Evolutionary conservation across 805 yeast species (phyloP), one percentile per base, ranked within the genome.

Genomic region (Metschnikowia koreensis): DNA sequence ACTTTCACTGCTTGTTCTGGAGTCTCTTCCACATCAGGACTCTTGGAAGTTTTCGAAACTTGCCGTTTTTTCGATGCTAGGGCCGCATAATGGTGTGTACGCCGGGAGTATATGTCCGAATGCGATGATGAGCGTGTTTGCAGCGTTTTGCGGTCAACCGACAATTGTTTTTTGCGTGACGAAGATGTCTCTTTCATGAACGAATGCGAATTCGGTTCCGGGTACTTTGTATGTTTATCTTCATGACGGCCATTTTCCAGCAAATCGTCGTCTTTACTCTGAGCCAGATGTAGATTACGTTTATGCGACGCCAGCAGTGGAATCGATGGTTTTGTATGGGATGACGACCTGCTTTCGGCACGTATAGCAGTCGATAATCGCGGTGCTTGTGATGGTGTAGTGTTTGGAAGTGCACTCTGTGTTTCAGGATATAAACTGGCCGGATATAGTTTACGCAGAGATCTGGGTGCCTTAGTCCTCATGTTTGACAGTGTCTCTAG

Each of bases 141-240:
- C 7, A 48, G 48, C 4, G 26, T 28, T 4, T 44, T 37, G 2
- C 52, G 49, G 34, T 45, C 48, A 12, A 31, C 37, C 7, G 45
- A 12, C 2, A 54, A 26, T 54, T 66, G 69, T 50, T 73, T 70
- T 51, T 66, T 65, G 16, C 66, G 58, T 1, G 77, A 73, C 1
- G 76, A 69, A 11, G 75, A 57, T 0, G 77, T 74, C 9, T 69
- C 75, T 39, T 64, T 62, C 79, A 74, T 74, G 52, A 74, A 74
- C 7, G 77, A 71, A 44, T 67, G 65, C 41, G 59, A 64, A 46
- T 54, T 57, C 13, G 40, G 6, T n/a, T 59, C 60, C 11, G 44
- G 54, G 51, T 46, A 16, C 28, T 41, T 46, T 16, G 50, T 47
- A 7, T 53, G 51, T 37, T 47, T 48, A 26, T 48, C 38, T 33